Evolutionary conservation across 2,329 filamentous ascomycete species (phyloP).

Genomic region (Chaetomiaceae sp.): DNA sequence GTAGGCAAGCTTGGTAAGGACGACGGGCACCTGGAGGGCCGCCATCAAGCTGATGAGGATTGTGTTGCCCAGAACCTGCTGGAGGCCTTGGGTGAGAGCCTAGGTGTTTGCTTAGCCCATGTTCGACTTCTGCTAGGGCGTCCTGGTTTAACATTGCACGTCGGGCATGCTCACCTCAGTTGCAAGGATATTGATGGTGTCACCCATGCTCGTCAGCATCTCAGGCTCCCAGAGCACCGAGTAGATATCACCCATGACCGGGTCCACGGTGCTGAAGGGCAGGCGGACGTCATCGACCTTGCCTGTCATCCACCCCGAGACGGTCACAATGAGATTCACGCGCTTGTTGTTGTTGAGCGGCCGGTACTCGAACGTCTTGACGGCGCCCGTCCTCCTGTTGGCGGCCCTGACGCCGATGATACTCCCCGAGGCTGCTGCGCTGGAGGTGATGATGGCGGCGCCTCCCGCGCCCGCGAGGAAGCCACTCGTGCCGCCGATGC

Average conservation of each 20-base stretch:
- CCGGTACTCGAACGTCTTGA: conserved; percentile 94
- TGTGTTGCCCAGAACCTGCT: conserved; percentile 89
- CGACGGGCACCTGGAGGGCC: conserved; percentile 83
- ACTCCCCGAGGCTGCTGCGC: conserved; percentile 78
- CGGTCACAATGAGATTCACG: conserved; percentile 89
- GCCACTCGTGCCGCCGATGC: conserved; percentile 78
- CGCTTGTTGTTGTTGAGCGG: conserved; percentile 97
- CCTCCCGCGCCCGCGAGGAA: conserved; percentile 91
- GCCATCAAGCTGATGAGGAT: conserved; percentile 88
- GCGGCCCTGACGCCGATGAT: conserved; percentile 83
- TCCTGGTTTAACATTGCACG: no score
- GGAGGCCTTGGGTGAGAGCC: conserved; percentile 92
- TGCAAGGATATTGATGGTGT: conserved; percentile 95
- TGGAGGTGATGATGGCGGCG: conserved; percentile 88
- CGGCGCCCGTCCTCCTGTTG: conserved; percentile 80
- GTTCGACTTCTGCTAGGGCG: no score
- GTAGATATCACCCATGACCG: conserved; percentile 97
- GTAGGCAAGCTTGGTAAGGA: conserved; percentile 89
- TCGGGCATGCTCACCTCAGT: conserved; percentile 87
- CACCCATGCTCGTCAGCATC: conserved; percentile 96
- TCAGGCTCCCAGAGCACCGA: conserved; percentile 97
- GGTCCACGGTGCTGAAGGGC: conserved; percentile 93
- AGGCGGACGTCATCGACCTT: conserved; percentile 94
- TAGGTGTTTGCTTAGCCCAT: conserved; percentile 31
- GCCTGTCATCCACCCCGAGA: conserved; percentile 97